Base-by-base conservation (phyloP, 108 stramenopile genomes). In the Skeletonema marinoi region DNA sequence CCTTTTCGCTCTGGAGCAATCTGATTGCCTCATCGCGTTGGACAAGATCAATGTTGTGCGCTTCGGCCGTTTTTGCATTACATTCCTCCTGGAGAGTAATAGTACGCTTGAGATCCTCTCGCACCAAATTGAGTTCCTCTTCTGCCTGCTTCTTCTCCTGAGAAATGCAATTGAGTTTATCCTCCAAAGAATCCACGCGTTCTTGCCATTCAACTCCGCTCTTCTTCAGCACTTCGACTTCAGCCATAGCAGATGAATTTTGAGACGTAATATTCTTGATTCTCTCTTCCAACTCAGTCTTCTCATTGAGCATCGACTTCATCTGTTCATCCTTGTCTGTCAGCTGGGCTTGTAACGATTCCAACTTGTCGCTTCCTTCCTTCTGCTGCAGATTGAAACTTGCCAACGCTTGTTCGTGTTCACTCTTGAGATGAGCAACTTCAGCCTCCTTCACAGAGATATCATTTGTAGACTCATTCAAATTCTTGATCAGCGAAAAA, bases 221-320 rank as follows among this genome's bases (percentile, higher is more conserved):
- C 51, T 73, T 77, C 25, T 78, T 77, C 60, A 81, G 42, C 10
- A 70, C 41, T n/a, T 83, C 72, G 11, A 77, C 44, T n/a, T 74
- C 78, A 21, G 60, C 60, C 60, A 51, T 39, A 7, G 66, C 68
- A 38, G 78, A 56, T 54, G 66, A 51, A 51, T 71, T 60, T 14
- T 54, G 31, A 8, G 12, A 25, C 12, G 50, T 75, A 42, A 86
- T 56, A 29, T 78, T 71, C 42, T 36, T 66, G 46, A 73, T 74
- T 19, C 74, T 63, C 25, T 70, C 65, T 3, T 75, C 71, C 25
- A 60, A 81, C 76, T 48, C 65, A 59, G 8, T 62, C 84, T 71
- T 79, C 46, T 68, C 68, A 38, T 25, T 64, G 32, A 36, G 74
- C 54, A 12, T 68, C 51, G 60, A 73, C 59, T 48, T 82, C 78